Evolutionary conservation across 2,329 filamentous ascomycete genomes (phyloP).

Genomic region (Pseudocercospora macadamiae): DNA sequence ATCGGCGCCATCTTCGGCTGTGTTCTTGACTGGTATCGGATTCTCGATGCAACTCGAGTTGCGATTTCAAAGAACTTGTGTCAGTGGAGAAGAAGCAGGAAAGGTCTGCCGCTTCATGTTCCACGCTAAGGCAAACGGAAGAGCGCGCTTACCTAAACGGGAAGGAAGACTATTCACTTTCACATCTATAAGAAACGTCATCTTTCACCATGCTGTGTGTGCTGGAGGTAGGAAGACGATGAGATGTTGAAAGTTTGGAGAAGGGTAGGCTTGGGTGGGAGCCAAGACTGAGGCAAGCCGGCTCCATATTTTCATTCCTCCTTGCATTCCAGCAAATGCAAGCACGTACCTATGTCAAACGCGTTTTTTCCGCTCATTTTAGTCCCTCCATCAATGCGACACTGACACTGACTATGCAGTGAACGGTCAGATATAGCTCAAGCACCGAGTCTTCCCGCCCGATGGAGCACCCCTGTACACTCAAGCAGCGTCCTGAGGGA

Average conservation of each 20-base stretch:
- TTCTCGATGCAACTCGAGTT: not conserved
- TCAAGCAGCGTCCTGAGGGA: not conserved
- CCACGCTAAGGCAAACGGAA: not conserved
- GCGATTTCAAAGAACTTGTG: too few relatives aligned
- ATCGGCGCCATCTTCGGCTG: not conserved
- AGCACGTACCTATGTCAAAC: too few relatives aligned
- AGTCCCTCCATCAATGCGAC: too few relatives aligned
- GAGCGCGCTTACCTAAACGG: not conserved
- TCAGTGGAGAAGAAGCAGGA: not conserved
- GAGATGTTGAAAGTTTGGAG: too few relatives aligned
- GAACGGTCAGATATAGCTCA: not conserved
- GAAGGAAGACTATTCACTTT: not conserved
- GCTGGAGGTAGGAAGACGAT: too few relatives aligned
- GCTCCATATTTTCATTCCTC: too few relatives aligned
- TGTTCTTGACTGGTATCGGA: not conserved
- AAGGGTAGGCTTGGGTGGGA: too few relatives aligned
- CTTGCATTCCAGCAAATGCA: too few relatives aligned
- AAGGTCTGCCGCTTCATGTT: not conserved
- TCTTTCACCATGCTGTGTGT: too few relatives aligned
- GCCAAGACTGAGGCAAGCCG: too few relatives aligned
- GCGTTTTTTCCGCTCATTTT: too few relatives aligned
- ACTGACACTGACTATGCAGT: too few relatives aligned
- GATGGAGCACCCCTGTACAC: not conserved
- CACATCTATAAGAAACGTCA: not conserved
- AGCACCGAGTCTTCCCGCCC: not conserved